Conservation (phyloP, 2,329 filamentous ascomycete genomes). For the Mycosphaerella arachidis region DNA sequence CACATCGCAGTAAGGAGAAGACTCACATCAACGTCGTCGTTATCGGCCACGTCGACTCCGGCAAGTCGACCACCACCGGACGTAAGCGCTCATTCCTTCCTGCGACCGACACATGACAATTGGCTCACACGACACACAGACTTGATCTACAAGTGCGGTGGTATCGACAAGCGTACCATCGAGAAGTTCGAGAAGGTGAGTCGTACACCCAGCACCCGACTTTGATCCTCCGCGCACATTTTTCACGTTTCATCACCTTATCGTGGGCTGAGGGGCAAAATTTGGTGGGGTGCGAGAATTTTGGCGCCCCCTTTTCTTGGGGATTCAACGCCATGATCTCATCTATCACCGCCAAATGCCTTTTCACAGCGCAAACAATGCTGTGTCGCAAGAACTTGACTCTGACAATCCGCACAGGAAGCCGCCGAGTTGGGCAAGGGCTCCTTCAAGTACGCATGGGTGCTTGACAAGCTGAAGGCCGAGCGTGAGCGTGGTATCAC, state of each 20-base stretch:
- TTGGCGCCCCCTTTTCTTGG: slow-evolving; percentile 13
- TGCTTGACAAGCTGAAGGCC: slow-evolving; percentile 99
- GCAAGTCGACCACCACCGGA: slow-evolving; percentile 94
- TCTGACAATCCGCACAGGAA: slow-evolving; percentile 61
- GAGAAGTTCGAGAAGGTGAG: slow-evolving; percentile 99
- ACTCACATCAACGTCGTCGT: slow-evolving; percentile 92
- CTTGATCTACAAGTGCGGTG: slow-evolving; percentile 99
- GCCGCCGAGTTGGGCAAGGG: slow-evolving; percentile 98
- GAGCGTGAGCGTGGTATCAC: slow-evolving; percentile 99
- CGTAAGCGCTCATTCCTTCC: slow-evolving; percentile 52
- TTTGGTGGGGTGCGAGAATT: slow-evolving; percentile 23
- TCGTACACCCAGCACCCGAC: slow-evolving; percentile 1
- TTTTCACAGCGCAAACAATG: not conserved
- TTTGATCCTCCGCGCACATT: slow-evolving; percentile 8
- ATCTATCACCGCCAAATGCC: slow-evolving; percentile 6
- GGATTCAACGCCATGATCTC: slow-evolving; percentile 17
- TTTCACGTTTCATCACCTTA: slow-evolving; percentile 13
- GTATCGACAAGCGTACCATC: slow-evolving; percentile 99
- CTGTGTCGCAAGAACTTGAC: not conserved
- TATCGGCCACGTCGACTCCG: slow-evolving; percentile 99
- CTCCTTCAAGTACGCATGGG: slow-evolving; percentile 99
- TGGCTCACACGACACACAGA: slow-evolving; percentile 61
- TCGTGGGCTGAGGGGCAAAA: slow-evolving; percentile 19
- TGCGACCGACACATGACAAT: slow-evolving; percentile 28
- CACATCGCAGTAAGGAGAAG: slow-evolving; percentile 76